phyloP scores from a whole-genome alignment of 2,329 filamentous ascomycete species.

The Malbranchea zuffiana region DNA sequence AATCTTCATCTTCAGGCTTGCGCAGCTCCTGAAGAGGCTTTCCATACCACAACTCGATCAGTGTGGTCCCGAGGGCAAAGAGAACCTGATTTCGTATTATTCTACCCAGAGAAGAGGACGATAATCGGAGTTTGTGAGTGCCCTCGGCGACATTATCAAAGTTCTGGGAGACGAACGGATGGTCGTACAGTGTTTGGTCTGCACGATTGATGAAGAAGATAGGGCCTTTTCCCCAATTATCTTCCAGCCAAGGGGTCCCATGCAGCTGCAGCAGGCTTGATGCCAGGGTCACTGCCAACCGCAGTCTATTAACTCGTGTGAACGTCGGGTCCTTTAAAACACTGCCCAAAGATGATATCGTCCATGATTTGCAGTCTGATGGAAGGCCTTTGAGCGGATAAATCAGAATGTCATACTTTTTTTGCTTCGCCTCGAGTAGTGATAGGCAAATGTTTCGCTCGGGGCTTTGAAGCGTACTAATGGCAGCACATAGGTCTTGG shows the following conservation, averaged over 20 bases:
- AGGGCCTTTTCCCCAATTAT: constrained; percentile 13
- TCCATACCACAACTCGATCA: constrained; percentile 16
- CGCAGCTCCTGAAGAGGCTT: constrained; percentile 11
- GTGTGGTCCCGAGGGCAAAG: constrained; percentile 13
- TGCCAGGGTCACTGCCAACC: constrained; percentile 15
- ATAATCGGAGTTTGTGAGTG: too few species aligned
- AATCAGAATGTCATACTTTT: constrained; percentile 1
- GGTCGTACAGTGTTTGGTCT: background rate
- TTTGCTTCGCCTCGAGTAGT: background rate
- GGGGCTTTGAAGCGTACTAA: background rate
- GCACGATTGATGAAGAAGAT: constrained; percentile 10
- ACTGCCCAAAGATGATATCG: background rate
- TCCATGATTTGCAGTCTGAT: background rate
- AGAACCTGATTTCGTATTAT: constrained; percentile 11
- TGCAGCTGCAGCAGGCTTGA: constrained; percentile 17
- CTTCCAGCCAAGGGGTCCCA: constrained; percentile 14
- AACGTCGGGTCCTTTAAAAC: background rate
- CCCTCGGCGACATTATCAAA: too few species aligned
- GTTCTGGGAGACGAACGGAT: constrained; percentile 1
- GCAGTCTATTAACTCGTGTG: constrained; percentile 10
- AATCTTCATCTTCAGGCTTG: constrained; percentile 10
- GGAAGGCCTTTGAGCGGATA: constrained; percentile 2
- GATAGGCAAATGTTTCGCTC: background rate
- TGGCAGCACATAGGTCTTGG: background rate
- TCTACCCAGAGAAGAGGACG: too few species aligned